phyloP scores from a whole-genome alignment of 2,329 filamentous ascomycete species.

The Aspergillus candidus region DNA sequence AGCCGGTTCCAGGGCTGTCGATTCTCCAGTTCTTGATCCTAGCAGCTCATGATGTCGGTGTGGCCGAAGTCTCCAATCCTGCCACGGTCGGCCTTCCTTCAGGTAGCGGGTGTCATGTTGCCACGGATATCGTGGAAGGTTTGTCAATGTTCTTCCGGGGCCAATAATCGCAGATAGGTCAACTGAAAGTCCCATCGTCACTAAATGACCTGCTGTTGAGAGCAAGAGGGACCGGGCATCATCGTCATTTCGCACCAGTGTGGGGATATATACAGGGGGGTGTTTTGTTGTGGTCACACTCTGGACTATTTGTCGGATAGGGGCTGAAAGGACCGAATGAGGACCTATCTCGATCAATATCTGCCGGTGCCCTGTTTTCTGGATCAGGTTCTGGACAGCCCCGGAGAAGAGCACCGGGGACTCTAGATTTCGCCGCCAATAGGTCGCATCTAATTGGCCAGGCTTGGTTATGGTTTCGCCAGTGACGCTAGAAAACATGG shows the following conservation, averaged over 20 bases:
- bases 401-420: conserved; percentile 16
- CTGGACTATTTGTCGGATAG: conserved; percentile 17
- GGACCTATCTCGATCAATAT: conserved; percentile 17
- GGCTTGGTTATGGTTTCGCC: background rate
- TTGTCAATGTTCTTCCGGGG: no score
- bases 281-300: background rate
- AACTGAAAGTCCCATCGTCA: background rate
- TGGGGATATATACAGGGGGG: conserved; percentile 3
- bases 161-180: no score
- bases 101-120: no score
- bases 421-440: conserved; percentile 14
- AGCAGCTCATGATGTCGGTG: no score
- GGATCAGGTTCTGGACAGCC: conserved; percentile 9
- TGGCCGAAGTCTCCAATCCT: no score
- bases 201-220: conserved; percentile 16
- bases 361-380: conserved; percentile 5
- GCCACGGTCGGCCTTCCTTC: no score
- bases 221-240: conserved; percentile 14
- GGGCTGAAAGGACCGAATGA: conserved; percentile 4
- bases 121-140: no score
- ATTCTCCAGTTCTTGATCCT: conserved; percentile 13
- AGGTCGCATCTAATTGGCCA: background rate
- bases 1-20: conserved; percentile 22
- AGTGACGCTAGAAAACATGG: conserved; percentile 6
- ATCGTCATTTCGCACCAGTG: conserved; percentile 5